These are phyloP conservation scores for Apostasia shenzhenica DNA, from an alignment of 106 monocot genomes.

Conservation along the genomic window DNA sequence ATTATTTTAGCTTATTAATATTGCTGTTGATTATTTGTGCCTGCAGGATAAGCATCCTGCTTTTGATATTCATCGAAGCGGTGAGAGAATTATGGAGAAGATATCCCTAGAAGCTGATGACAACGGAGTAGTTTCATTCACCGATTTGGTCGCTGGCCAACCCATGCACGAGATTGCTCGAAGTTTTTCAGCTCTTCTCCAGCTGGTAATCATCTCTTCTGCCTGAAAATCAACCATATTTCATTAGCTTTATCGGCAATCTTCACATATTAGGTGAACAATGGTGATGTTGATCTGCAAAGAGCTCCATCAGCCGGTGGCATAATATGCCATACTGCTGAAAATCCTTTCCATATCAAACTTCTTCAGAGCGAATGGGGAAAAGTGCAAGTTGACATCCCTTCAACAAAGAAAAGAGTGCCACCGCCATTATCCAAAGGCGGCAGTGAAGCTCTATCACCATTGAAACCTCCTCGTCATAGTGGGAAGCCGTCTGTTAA, in stretches of 20 bases:
- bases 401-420: conserved; percentile 38
- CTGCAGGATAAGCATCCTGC: conserved; percentile 50
- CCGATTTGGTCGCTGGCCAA: conserved; percentile 51
- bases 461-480: conserved; percentile 7
- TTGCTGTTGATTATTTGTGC: not conserved
- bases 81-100: conserved; percentile 57
- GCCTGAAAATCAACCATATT: not conserved
- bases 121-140: conserved; percentile 35
- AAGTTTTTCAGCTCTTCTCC: conserved; percentile 20
- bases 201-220: conserved; percentile 13
- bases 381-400: conserved; percentile 8
- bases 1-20: not conserved
- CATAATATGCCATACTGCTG: conserved; percentile 50
- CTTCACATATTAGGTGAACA: conserved; percentile 56
- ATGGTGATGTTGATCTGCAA: conserved; percentile 65
- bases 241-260: not conserved
- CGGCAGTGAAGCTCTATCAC: conserved; percentile 20
- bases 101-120: conserved; percentile 40
- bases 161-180: conserved; percentile 57
- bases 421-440: conserved; percentile 27
- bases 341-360: conserved; percentile 43
- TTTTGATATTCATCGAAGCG: conserved; percentile 81
- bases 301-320: conserved; percentile 18
- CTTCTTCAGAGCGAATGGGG: conserved; percentile 15
- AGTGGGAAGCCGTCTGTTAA: conserved; percentile 26